phyloP scores from a whole-genome alignment of 176 grass and related monocot species.

The Aegilops longissima region DNA sequence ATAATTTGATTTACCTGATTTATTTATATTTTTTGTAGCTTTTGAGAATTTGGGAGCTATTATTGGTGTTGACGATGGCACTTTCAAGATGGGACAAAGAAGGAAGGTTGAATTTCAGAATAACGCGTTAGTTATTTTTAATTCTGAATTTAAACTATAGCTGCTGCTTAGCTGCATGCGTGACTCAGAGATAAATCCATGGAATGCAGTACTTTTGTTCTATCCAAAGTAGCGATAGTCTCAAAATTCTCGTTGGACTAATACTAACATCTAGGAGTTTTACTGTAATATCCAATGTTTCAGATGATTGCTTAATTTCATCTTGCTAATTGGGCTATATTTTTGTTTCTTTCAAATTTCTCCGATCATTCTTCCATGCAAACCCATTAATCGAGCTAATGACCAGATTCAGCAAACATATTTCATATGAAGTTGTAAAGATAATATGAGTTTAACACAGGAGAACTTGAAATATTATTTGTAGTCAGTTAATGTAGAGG shows the following conservation, averaged over 20 bases:
- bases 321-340: not conserved
- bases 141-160: constrained; percentile 5
- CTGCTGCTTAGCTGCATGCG: constrained; percentile 16
- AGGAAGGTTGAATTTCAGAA: constrained; percentile 57
- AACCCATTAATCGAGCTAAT: constrained; percentile 8
- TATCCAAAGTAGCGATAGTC: not conserved
- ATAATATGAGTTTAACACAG: not conserved
- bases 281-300: not conserved
- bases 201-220: not conserved
- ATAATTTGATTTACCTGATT: constrained; percentile 28
- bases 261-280: not conserved
- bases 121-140: constrained; percentile 14
- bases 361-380: not conserved
- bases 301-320: not conserved
- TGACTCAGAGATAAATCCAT: constrained; percentile 2
- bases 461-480: not conserved
- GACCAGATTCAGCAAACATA: not conserved
- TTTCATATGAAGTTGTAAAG: not conserved
- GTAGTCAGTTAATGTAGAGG: not conserved
- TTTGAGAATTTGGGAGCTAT: constrained; percentile 61
- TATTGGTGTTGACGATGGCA: constrained; percentile 51
- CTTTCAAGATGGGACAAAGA: constrained; percentile 70
- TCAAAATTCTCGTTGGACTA: not conserved
- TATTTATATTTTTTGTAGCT: constrained; percentile 31
- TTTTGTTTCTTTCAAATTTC: not conserved